Base-by-base conservation (phyloP, 2,329 filamentous ascomycete species). In the Fusarium poae region DNA sequence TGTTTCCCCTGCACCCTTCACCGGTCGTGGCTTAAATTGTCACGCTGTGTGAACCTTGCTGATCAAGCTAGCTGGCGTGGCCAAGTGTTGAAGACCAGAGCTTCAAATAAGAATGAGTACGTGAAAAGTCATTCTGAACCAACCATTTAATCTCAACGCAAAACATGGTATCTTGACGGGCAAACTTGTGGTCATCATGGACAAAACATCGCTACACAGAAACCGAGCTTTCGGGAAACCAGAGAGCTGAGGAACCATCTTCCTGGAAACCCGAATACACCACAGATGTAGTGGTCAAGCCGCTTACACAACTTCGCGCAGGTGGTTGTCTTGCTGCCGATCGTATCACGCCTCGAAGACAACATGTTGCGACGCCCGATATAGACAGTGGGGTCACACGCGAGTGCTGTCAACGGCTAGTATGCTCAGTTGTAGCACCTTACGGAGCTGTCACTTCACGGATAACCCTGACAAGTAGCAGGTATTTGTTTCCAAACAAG, bases 261-360 rank as follows among this genome's bases (percentile, higher is more conserved):
- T 62, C 46, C 57, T 71, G 59, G 69, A 60, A 72, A 56, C 48
- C 54, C 30, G 55, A 60, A 54, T 45, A 46, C 59, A 68, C 56
- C 55, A 55, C 53, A 64, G 42, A 51, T 54, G 51, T 55, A 55
- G 49, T 57, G 52, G 49, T 37, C 57, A 70, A 73, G 70, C 67
- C 67, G 58, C 65, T 69, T 71, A 71, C 70, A 72, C 61, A 69
- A 64, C 66, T 54, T 67, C 64, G 55, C 53, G 55, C 62, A 72
- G 58, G 45, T 35, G 60, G 50, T 67, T 51, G 53, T 65, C 65
- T 65, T 45, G 50, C 53, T 57, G 57, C 49, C 53, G 65, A 73
- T 74, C 53, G 59, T 70, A 60, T 60, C 65, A 67, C 69, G 53
- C 65, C 57, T 54, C 54, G 39, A 46, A 46, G 43, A 50, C 50